Evolutionary conservation across 192 early-diverging fungal genomes (phyloP), one percentile per base, ranked within the genome.

Genomic region (Coemansia pectinata): DNA sequence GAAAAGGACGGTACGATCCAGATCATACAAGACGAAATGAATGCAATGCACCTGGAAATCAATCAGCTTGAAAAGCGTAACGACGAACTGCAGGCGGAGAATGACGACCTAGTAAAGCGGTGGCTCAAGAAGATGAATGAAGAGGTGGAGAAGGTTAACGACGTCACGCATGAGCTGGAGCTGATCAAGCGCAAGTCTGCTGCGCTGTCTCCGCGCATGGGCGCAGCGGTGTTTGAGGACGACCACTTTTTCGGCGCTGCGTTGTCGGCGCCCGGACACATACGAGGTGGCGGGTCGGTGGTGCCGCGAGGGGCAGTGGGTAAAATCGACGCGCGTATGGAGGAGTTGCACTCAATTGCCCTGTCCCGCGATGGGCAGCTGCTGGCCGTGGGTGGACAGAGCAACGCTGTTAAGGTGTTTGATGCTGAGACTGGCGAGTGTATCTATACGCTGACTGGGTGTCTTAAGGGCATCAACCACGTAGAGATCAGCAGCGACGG

Each of bases 1-100:
- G 94, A 96, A 78, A 99, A 97, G 77, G 94, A 97, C 68, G 83
- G 88, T n/a, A 92, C 91, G 1, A 97, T 99, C 58, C 94, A 94
- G 90, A 88, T 96, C 25, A 71, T 97, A 55, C 92, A 93, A 81
- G 97, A 99, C 75, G 97, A 99, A 85, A 77, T 95, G 66, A 86
- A 90, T 25, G 90, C 95, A 6, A 76, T 94, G 64, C 95, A 97
- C 66, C 87, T 99, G 38, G 97, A 99, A 71, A 87, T 97, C 50
- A 83, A 89, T 6, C 93, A 94, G 66, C 77, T 84, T 11, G 91
- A 93, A 71, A 88, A 91, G 63, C 69, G 83, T 25, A 78, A 88
- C 48, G 85, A 85, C 29, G 81, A 86, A 29, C 74, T 99, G 53
- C 90, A 91, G 72, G 66, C 79, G 15, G 97, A 99, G 73, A 97